Evolutionary conservation across 768 basidiomycete species (phyloP).

Genomic region (Calocybe indica): DNA sequence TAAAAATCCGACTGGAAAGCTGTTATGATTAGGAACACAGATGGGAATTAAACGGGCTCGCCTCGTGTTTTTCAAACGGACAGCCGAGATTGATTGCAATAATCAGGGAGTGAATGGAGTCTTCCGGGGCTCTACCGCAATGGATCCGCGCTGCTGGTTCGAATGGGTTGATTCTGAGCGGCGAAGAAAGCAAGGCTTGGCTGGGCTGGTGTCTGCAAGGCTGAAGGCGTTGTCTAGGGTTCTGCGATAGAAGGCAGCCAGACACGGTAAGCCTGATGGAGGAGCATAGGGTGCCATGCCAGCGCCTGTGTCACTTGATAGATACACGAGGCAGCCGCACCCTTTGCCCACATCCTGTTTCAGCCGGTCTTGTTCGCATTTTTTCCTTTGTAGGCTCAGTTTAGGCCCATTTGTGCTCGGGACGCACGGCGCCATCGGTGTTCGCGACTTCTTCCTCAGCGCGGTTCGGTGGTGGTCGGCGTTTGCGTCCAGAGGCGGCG

Average conservation of each 20-base stretch:
- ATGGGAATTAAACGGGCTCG: slow-evolving; percentile 28
- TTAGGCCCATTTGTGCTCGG: background rate
- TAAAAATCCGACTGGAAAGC: slow-evolving; percentile 22
- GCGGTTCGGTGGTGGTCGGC: too few species aligned
- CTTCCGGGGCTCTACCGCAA: slow-evolving; percentile 26
- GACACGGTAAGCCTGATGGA: slow-evolving; percentile 8
- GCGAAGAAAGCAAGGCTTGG: slow-evolving; percentile 9
- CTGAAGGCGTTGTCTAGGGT: slow-evolving; percentile 14
- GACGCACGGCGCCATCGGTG: too few species aligned
- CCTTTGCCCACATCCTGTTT: slow-evolving; percentile 28
- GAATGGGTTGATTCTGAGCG: slow-evolving; percentile 4
- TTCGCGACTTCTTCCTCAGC: too few species aligned
- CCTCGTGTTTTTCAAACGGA: slow-evolving; percentile 33
- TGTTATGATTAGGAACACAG: slow-evolving; percentile 22
- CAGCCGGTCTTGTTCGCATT: slow-evolving; percentile 10
- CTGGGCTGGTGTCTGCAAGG: slow-evolving; percentile 1
- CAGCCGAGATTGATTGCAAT: slow-evolving; percentile 26
- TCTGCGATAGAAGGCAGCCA: slow-evolving; percentile 14
- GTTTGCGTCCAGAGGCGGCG: too few species aligned
- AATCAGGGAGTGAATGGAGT: slow-evolving; percentile 16
- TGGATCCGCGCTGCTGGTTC: slow-evolving; percentile 18
- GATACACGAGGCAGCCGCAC: slow-evolving; percentile 23
- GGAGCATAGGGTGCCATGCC: slow-evolving; percentile 11
- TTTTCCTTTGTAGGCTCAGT: slow-evolving; percentile 1
- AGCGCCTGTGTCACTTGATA: slow-evolving; percentile 16